Base-by-base conservation (phyloP, 352 stramenopile genomes). In the Pythium grandisporangium region DNA sequence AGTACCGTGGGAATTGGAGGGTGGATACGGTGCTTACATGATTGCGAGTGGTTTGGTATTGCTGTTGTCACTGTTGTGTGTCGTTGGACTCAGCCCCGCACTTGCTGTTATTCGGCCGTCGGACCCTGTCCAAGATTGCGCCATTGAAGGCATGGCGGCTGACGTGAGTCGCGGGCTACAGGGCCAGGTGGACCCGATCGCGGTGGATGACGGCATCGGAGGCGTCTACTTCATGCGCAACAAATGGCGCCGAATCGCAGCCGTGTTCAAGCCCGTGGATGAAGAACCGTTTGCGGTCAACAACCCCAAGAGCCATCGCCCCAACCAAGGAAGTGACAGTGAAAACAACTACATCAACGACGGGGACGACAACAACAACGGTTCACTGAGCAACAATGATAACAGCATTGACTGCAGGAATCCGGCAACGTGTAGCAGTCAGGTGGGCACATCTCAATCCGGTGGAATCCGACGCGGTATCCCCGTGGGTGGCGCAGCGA, bases 201-300 rank as follows among this genome's bases (percentile, higher is more conserved):
- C 66, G 14, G 59, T 83, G 10, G 62, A 80, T 6, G 68, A 83
- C 48, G 80, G 71, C 42, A 83, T 65, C 0, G 71, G 75, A 4
- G 71, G 75, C 0, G 72, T 83, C 6, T 88, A 88, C 33, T 80
- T 69, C 45, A 51, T 82, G 4, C 61, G 70, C 19, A 61, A 55
- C 3, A 69, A 60, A 32, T 55, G 42, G 12, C 58, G 58, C 14
- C 60, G 69, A 8, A 50, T 88, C 26, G 57, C 54, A 2, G 73
- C 60, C 0, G 59, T 86, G 4, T 86, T 86, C 48, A 86, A 86
- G 36, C 73, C 73, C 0, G 49, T 52, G 0, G 73, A 86, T 23
- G 73, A 86, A 63, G 70, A 86, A 55, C 51, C 70, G 2, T 83
- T 74, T 25, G 70, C 71, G 3, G 42, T 46, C 2, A 80, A 80